These are phyloP conservation scores for Globisporangium viniferum DNA, from an alignment of 352 stramenopile genomes.

Conservation along the genomic window DNA sequence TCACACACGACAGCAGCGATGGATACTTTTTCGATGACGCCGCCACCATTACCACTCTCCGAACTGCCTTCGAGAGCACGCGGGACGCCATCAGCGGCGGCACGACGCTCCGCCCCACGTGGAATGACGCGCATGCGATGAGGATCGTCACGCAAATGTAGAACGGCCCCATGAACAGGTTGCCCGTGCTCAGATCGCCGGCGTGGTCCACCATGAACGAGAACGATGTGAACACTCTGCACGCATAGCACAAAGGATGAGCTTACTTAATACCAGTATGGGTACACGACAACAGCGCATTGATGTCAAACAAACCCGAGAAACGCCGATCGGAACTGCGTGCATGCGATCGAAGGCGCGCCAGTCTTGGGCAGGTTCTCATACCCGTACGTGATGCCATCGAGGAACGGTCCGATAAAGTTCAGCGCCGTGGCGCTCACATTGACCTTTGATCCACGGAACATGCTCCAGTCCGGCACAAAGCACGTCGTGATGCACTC, in stretches of 20 bases:
- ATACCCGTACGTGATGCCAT: slow-evolving; percentile 65
- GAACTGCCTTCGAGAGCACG: slow-evolving; percentile 13
- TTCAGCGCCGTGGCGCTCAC: slow-evolving; percentile 72
- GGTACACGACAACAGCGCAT: not conserved
- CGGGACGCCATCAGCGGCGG: slow-evolving; percentile 14
- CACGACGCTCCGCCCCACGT: slow-evolving; percentile 38
- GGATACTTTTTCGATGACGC: slow-evolving; percentile 22
- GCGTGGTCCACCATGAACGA: slow-evolving; percentile 87
- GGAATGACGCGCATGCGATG: slow-evolving; percentile 53
- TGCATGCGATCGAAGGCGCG: slow-evolving; percentile 34
- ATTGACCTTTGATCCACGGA: slow-evolving; percentile 44
- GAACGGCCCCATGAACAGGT: slow-evolving; percentile 36
- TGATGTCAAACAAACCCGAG: slow-evolving; percentile 44
- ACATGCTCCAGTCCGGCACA: slow-evolving; percentile 39
- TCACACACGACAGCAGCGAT: slow-evolving; percentile 29
- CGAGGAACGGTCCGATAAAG: slow-evolving; percentile 69
- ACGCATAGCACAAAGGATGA: not conserved
- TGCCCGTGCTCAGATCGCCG: slow-evolving; percentile 54
- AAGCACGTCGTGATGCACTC: slow-evolving; percentile 85
- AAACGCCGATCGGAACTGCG: slow-evolving; percentile 74
- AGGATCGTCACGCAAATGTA: slow-evolving; percentile 63
- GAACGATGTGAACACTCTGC: slow-evolving; percentile 85
- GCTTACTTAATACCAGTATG: not conserved
- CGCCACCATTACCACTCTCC: slow-evolving; percentile 16
- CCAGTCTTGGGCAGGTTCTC: slow-evolving; percentile 35